Conservation (phyloP, 805 yeast species). For the Saccharomycopsis fodiens region DNA sequence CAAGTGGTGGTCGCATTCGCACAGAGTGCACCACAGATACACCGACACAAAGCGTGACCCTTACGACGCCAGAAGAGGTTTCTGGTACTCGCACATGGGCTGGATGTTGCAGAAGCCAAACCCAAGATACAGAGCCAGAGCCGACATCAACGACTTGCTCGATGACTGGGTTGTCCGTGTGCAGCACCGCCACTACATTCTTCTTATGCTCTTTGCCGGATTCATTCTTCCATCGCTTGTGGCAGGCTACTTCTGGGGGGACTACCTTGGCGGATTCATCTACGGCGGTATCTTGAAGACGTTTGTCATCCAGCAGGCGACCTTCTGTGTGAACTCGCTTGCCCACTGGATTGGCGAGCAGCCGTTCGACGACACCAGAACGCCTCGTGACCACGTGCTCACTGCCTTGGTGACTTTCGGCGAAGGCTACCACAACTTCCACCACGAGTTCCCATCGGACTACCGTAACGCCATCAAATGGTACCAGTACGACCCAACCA, state of each 20-base stretch:
- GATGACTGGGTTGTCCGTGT: conserved; percentile 73
- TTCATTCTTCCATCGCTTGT: conserved; percentile 53
- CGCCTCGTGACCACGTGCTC: conserved; percentile 75
- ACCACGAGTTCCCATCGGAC: conserved; percentile 85
- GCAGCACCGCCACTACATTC: conserved; percentile 73
- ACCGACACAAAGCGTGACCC: conserved; percentile 82
- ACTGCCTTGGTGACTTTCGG: conserved; percentile 82
- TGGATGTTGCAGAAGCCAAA: conserved; percentile 81
- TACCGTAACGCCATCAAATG: conserved; percentile 82
- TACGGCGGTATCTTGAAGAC: conserved; percentile 71
- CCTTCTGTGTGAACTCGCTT: conserved; percentile 78
- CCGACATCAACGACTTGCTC: conserved; percentile 71
- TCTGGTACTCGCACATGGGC: conserved; percentile 80
- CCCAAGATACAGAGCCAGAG: conserved; percentile 75
- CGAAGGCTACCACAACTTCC: conserved; percentile 87
- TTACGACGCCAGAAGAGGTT: conserved; percentile 76
- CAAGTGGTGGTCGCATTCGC: conserved; percentile 86
- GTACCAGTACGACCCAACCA: conserved; percentile 86
- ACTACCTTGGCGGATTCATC: conserved; percentile 64
- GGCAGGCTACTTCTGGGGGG: conserved; percentile 50
- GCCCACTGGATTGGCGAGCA: conserved; percentile 85
- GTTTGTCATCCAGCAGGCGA: conserved; percentile 71
- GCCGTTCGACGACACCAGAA: conserved; percentile 81
- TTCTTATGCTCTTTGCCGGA: conserved; percentile 53
- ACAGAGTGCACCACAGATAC: conserved; percentile 80